Evolutionary conservation across 2,329 filamentous ascomycete genomes (phyloP).

Genomic region (Colletotrichum karsti): DNA sequence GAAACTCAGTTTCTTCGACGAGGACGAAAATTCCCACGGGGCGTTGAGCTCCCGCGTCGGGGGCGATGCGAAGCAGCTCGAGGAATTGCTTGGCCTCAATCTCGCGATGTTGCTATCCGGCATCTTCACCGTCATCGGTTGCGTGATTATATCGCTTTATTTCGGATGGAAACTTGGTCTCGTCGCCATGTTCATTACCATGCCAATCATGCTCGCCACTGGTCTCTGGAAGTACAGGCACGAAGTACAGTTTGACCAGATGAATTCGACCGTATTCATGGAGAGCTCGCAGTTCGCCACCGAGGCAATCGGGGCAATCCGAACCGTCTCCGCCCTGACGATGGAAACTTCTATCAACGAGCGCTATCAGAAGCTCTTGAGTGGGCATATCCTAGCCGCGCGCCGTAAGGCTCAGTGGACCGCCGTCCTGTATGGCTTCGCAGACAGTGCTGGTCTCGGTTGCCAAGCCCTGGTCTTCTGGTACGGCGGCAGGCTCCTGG

Average conservation of each 20-base stretch:
- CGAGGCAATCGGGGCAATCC: constrained; percentile 68
- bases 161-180: constrained; percentile 48
- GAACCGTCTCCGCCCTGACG: constrained; percentile 68
- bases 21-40: constrained; percentile 38
- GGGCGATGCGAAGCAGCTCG: constrained; percentile 40
- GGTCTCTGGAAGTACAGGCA: constrained; percentile 51
- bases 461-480: constrained; percentile 65
- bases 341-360: constrained; percentile 64
- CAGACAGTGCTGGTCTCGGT: constrained; percentile 45
- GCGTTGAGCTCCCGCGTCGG: constrained; percentile 36
- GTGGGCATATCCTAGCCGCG: constrained; percentile 41
- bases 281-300: constrained; percentile 70
- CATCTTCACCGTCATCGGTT: constrained; percentile 39
- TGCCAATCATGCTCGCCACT: constrained; percentile 43
- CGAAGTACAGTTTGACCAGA: constrained; percentile 63
- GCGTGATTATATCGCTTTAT: constrained; percentile 37
- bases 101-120: constrained; percentile 37
- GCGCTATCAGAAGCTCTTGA: constrained; percentile 45
- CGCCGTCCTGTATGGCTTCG: constrained; percentile 42
- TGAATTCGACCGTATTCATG: constrained; percentile 65
- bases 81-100: constrained; percentile 42
- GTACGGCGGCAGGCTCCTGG: constrained; percentile 45
- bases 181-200: constrained; percentile 44
- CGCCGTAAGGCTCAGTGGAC: constrained; percentile 41
- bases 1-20: constrained; percentile 38